phyloP scores from a whole-genome alignment of 345 rosid species.

The Hypericum androsaemum region DNA sequence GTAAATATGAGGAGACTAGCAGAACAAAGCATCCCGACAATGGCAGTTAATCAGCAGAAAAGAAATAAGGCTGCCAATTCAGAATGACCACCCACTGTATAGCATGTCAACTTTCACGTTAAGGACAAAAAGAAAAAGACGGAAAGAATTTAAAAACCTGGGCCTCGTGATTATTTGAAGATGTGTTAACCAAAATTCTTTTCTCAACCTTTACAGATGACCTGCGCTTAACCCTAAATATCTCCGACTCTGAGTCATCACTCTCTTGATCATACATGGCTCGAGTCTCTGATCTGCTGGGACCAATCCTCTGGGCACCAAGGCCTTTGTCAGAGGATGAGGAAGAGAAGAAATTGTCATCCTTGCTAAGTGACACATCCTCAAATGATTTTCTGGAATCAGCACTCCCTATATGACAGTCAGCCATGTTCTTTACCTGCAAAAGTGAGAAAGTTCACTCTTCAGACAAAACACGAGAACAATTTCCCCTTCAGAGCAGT shows the following conservation, averaged over 20 bases:
- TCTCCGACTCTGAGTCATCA: constrained; percentile 80
- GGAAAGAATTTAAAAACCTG: constrained; percentile 38
- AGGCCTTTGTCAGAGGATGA: constrained; percentile 27
- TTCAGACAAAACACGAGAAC: background rate
- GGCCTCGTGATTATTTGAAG: constrained; percentile 36
- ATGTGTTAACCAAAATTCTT: constrained; percentile 34
- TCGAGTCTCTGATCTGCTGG: constrained; percentile 22
- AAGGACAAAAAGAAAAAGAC: too few relatives aligned
- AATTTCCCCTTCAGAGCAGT: background rate
- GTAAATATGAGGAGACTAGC: too few relatives aligned
- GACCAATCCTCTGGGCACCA: constrained; percentile 17
- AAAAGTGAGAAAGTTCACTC: constrained; percentile 3
- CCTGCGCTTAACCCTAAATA: constrained; percentile 92
- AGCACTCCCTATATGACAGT: constrained; percentile 23
- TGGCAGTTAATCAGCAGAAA: too few relatives aligned
- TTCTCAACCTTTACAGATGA: constrained; percentile 52
- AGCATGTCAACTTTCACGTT: too few relatives aligned
- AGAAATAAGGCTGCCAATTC: too few relatives aligned
- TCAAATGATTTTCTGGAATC: constrained; percentile 26
- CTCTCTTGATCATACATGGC: constrained; percentile 32
- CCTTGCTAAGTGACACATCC: constrained; percentile 26
- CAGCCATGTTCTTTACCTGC: constrained; percentile 40
- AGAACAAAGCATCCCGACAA: too few relatives aligned
- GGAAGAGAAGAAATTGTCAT: constrained; percentile 27
- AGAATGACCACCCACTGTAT: too few relatives aligned